Conservation (phyloP, 75 land plant genomes). For the Pinus taeda region DNA sequence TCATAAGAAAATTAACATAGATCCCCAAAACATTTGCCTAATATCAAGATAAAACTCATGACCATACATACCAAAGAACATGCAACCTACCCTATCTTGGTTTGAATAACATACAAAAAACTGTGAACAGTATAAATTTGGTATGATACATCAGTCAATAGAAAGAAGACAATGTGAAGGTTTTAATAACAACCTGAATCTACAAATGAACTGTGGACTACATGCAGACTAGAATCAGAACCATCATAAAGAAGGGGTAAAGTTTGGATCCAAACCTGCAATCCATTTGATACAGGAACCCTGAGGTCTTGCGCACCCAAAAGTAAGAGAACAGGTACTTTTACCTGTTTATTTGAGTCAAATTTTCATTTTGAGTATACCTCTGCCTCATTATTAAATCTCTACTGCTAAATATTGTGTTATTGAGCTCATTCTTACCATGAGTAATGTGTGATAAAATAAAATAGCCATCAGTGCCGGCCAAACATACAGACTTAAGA, state of each 20-base stretch:
- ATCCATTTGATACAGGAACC: conserved; percentile 94
- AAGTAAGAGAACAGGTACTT: conserved; percentile 83
- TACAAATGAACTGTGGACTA: neutral
- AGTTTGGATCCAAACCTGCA: conserved; percentile 61
- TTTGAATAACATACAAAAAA: neutral
- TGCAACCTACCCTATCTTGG: neutral
- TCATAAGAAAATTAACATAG: neutral
- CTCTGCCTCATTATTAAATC: neutral
- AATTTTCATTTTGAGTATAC: neutral
- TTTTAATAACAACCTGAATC: neutral
- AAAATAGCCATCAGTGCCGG: neutral
- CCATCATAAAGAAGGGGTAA: neutral
- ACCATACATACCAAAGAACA: conserved; percentile 1
- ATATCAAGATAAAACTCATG: neutral
- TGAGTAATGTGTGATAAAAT: neutral
- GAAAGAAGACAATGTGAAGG: neutral
- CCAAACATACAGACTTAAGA: neutral
- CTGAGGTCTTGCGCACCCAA: conserved; percentile 97
- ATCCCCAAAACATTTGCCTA: neutral
- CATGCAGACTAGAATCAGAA: neutral
- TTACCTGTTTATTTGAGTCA: conserved; percentile 54
- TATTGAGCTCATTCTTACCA: neutral
- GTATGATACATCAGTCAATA: neutral
- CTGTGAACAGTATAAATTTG: neutral
- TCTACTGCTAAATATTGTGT: neutral